Evolutionary conservation across 2,329 filamentous ascomycete genomes (phyloP), one percentile per base, ranked within the genome.

Genomic region (Ceratocystis alfenasii): DNA sequence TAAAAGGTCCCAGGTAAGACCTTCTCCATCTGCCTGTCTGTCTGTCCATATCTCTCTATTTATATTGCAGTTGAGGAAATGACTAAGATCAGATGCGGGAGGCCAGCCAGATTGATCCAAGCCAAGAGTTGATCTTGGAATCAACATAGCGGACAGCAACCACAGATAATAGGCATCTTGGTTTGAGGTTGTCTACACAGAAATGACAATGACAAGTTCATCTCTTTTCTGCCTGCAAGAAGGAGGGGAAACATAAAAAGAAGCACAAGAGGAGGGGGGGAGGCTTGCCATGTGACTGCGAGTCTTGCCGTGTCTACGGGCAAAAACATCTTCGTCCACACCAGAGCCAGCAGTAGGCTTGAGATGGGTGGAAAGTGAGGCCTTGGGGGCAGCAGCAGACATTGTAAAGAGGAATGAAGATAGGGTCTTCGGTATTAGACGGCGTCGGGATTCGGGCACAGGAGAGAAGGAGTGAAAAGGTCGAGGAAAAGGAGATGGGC

Each of bases 281-380:
- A 48, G 67, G 86, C 88, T 84, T 78, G 88, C 88, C 85, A 92
- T 89, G 78, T 92, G 88, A 68, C 87, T 90, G 76, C 88, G 87
- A 71, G 87, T 88, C 83, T 92, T 92, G 78, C 88, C 88, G 76
- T 92, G 88, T 75, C 90, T 89, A 75, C 86, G 85, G 69, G 66
- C 63, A 63, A 69, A 69, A 33, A 63, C 62, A 71, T 81, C 78
- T 67, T 74, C 73, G 45, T 75, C 77, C 68, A 74, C 75, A 63
- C 72, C 75, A 66, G 76, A 80, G 71, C 72, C 72, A 30, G 70
- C 78, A 68, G 70, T 71, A 44, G 69, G 82, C 83, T 90, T 93
- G 73, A 96, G 83, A 81, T 95, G 93, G 55, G 88, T 81, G 70
- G 92, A 90, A 72, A 96, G 80, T 70, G 89, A 88, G 78, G 84